Conservation (phyloP, 164 flowering plant genomes). For the Chimonanthus salicifolius region DNA sequence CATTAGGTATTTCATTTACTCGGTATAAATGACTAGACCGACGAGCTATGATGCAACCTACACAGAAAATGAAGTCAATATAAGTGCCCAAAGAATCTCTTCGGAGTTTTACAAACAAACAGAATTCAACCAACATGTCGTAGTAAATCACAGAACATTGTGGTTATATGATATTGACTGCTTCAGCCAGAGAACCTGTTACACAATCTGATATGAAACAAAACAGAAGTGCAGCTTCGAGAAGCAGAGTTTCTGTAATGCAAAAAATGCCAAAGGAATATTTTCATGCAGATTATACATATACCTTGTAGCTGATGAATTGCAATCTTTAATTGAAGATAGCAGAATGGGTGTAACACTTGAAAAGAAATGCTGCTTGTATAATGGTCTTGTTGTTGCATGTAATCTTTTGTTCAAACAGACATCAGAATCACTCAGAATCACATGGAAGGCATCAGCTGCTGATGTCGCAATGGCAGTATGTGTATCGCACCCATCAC, state of each 20-base stretch:
- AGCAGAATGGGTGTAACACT: conserved; percentile 60
- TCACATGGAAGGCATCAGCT: conserved; percentile 74
- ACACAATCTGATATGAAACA: neutral
- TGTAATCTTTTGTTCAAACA: conserved; percentile 74
- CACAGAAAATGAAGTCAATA: too few species aligned
- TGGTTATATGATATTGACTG: neutral
- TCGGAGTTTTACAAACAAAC: too few species aligned
- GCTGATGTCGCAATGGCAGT: conserved; percentile 39
- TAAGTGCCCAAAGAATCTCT: too few species aligned
- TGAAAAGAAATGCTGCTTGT: conserved; percentile 85
- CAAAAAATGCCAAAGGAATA: neutral
- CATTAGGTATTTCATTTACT: too few species aligned
- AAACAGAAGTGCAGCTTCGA: neutral
- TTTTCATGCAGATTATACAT: neutral
- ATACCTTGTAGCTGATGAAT: conserved; percentile 50
- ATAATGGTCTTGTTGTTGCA: conserved; percentile 75
- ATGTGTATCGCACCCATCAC: conserved; percentile 19
- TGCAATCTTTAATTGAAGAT: conserved; percentile 40
- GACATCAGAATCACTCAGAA: conserved; percentile 69
- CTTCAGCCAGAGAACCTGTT: neutral
- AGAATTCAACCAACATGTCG: neutral
- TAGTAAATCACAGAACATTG: neutral
- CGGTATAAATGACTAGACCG: too few species aligned
- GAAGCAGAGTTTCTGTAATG: neutral
- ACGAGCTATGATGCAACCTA: too few species aligned